Evolutionary conservation across 2,329 filamentous ascomycete genomes (phyloP).

Genomic region (Biscogniauxia mediterranea): DNA sequence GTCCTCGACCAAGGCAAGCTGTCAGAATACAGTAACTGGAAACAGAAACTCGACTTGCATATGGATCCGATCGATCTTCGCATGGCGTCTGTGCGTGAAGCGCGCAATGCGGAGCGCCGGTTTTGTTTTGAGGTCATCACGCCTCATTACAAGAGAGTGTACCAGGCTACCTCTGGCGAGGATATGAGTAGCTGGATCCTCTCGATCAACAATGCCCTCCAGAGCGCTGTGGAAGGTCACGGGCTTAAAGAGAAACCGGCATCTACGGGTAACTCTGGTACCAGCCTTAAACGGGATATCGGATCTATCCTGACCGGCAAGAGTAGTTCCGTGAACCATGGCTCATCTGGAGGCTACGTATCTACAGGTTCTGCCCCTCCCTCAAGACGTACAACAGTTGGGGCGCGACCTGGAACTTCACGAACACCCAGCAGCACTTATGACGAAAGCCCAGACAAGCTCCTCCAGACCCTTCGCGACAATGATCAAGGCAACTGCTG

Average conservation of each 20-base stretch:
- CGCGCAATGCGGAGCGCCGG: slow-evolving; percentile 86
- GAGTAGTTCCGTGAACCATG: slow-evolving; percentile 64
- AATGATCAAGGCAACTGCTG: slow-evolving; percentile 89
- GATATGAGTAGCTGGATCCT: slow-evolving; percentile 97
- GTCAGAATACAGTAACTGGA: slow-evolving; percentile 99
- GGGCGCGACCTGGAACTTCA: slow-evolving; percentile 73
- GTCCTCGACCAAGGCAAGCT: slow-evolving; percentile 95
- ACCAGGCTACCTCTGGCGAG: slow-evolving; percentile 96
- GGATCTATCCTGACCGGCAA: slow-evolving; percentile 92
- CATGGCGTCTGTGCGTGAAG: slow-evolving; percentile 95
- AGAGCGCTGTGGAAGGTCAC: slow-evolving; percentile 88
- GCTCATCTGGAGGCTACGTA: slow-evolving; percentile 51
- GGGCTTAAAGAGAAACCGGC: slow-evolving; percentile 54
- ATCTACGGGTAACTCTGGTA: slow-evolving; percentile 48
- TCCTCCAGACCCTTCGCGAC: slow-evolving; percentile 83
- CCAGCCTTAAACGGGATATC: slow-evolving; percentile 75
- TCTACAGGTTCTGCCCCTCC: slow-evolving; percentile 56
- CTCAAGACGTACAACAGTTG: slow-evolving; percentile 84
- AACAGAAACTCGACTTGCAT: slow-evolving; percentile 91
- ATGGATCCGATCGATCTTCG: slow-evolving; percentile 97
- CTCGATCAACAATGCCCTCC: slow-evolving; percentile 94
- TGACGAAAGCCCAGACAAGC: slow-evolving; percentile 80
- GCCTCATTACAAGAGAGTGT: slow-evolving; percentile 91
- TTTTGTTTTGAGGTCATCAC: slow-evolving; percentile 99
- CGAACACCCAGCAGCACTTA: slow-evolving; percentile 68